Percentiles rank a stretch among this genome's conserved stretches.
phyloP scores from a whole-genome alignment of 2,329 filamentous ascomycete genomes.

The Ophiostoma ulmi region DNA sequence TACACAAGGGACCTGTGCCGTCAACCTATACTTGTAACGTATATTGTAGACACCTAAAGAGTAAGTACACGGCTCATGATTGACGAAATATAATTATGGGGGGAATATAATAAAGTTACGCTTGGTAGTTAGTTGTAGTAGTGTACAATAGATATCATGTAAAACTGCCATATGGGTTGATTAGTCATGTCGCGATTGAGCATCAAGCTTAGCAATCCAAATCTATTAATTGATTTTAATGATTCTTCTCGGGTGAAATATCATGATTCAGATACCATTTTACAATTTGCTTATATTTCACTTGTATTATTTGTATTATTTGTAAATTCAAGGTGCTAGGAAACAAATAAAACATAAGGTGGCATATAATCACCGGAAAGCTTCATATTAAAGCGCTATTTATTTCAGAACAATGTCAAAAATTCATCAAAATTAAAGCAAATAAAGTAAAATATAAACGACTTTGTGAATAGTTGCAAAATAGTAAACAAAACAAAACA shows the following conservation, averaged over 20 bases:
- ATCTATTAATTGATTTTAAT: no score
- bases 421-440: not conserved
- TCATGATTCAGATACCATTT: no score
- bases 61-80: not conserved
- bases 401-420: not conserved
- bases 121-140: not conserved
- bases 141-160: not conserved
- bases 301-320: no score
- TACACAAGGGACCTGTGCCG: not conserved
- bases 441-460: not conserved
- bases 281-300: no score
- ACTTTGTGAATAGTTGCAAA: not conserved
- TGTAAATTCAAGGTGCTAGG: no score
- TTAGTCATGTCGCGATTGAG: not conserved
- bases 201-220: not conserved
- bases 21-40: not conserved
- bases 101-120: not conserved
- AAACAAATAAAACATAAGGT: not conserved
- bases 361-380: no score
- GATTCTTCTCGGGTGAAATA: no score
- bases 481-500: constrained; percentile 6
- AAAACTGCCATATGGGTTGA: not conserved
- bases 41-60: not conserved
- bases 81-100: not conserved
- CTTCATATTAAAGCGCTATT: not conserved